Base-by-base conservation (phyloP, 2,329 filamentous ascomycete species). In the Penicillium capsulatum region DNA sequence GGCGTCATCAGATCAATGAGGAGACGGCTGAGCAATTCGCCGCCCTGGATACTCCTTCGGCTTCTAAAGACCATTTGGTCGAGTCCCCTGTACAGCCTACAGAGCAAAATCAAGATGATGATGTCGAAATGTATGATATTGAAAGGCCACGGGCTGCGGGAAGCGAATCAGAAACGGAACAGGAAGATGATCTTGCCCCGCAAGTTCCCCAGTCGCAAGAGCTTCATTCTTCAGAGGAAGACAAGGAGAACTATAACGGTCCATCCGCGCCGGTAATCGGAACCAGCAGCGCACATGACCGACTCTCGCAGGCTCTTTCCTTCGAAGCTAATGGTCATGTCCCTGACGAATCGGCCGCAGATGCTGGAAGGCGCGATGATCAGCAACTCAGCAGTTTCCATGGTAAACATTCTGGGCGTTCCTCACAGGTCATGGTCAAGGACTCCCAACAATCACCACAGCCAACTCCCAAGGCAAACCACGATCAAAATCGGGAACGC, bases 161-260 rank as follows among this genome's bases (percentile, higher is more conserved):
- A 15, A 67, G 64, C 16, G 64, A 72, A 50, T 68, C 67, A 40
- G 70, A 73, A 48, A 73, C 70, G 0, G 70, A 72, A 40, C 65
- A 69, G 39, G 69, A 72, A 42, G 69, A 71, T 29, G 60, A 67
- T 26, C n/a, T 38, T 7, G 48, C 43, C 11, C 47, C 54, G 17
- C 53, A 57, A 28, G 47, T 59, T 1, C 51, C 49, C 8, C 54
- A 51, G 31, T 60, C 59, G 29, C 62, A 62, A 33, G 53, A 58
- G 4, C 48, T 44, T 15, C 48, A 57, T 30, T 50, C 55, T 10
- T 55, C 63, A 8, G 69, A 71, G 27, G 70, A 72, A 41, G 64
- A 73, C 43, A 73, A 73, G 48, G 70, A 73, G 47, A 73, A 73
- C 34, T 60, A 63, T 38, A 53, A 63, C 17, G 58, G 54, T 29